Evolutionary conservation across 2,329 filamentous ascomycete genomes (phyloP), one percentile per base, ranked within the genome.

Genomic region (Colletotrichum theobromicola): DNA sequence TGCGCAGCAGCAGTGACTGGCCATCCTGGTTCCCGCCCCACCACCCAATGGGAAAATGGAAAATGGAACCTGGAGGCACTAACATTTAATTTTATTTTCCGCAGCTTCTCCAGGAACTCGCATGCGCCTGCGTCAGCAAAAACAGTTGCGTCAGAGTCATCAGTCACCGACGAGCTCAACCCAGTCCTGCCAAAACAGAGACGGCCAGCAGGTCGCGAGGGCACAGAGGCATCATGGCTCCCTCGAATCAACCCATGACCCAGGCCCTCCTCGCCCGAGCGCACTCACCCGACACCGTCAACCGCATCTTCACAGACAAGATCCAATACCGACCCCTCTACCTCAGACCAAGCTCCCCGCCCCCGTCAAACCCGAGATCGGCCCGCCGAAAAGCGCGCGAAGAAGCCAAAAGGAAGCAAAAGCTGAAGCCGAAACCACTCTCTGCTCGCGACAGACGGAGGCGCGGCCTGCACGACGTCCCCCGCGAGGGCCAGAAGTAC

Each of bases 261-360:
- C 88, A 92, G 77, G 85, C 88, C 9, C 91, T 98, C 65, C 93
- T 98, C 67, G 85, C 89, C 7, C 93, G 94, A 79, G 95, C 95
- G 12, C 95, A 98, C 84, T 93, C 94, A 3, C 93, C 95, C 30
- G 89, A 93, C 77, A 92, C 90, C 72, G 91, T 93, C 69, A 86
- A 87, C 37, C 89, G 92, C 68, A 94, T 98, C 83, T 96, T 94
- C 87, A 88, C 89, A 76, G 94, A 98, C 77, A 95, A 95, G 84
- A 91, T 98, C 82, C 92, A 95, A 79, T 93, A 95, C 81, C 95
- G 95, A 61, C 93, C 95, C 0, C 91, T 98, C 71, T 91, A 93
- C 79, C 91, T 98, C 5, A 92, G 93, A 55, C 93, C 95, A 8
- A 93, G 93, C 26, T 95, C 94, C 0, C 94, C 95, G 2, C 87